phyloP scores from a whole-genome alignment of 2,329 filamentous ascomycete genomes.

The Leptodontidium sp. region DNA sequence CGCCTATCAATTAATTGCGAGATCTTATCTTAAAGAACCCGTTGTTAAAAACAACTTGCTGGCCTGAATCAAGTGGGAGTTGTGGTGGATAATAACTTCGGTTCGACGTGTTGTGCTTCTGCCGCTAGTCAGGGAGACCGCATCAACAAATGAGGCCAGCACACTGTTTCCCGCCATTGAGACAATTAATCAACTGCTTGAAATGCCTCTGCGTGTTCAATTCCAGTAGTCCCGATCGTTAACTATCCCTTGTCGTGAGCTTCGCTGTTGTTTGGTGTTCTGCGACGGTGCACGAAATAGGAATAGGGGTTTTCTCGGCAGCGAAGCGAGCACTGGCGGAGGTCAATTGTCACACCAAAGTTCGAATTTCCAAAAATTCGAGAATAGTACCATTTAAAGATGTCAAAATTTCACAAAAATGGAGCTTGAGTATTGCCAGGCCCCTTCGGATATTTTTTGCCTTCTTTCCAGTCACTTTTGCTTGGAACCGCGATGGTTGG shows the following conservation, averaged over 20 bases:
- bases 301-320: not conserved
- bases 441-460: too few species aligned
- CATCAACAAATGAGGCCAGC: not conserved
- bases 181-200: not conserved
- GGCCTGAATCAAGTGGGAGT: not conserved
- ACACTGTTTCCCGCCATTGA: not conserved
- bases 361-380: too few species aligned
- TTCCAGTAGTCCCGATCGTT: too few species aligned
- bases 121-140: not conserved
- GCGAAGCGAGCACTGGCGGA: not conserved
- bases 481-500: not conserved
- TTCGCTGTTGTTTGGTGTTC: not conserved
- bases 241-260: not conserved
- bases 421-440: too few species aligned
- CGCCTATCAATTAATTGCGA: not conserved
- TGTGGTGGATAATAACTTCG: not conserved
- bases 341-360: too few species aligned
- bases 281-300: not conserved
- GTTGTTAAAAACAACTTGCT: not conserved
- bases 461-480: too few species aligned
- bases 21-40: not conserved
- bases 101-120: not conserved
- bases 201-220: too few species aligned
- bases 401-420: too few species aligned
- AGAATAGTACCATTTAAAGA: too few species aligned